Base-by-base conservation (phyloP, 352 stramenopile species). In the Phytophthora chlamydospora region DNA sequence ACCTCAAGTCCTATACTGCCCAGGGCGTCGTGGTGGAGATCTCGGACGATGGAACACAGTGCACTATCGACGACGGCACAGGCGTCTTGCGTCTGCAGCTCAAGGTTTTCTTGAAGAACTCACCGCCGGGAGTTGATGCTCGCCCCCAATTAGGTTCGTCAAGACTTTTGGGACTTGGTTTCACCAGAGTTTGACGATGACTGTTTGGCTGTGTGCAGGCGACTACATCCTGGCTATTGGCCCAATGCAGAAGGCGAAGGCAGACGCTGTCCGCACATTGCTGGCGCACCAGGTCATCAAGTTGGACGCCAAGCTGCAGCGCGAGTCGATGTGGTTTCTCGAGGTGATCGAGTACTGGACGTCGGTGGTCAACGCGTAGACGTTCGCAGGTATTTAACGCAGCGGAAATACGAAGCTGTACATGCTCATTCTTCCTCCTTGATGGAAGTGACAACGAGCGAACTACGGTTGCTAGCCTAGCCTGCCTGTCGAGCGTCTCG, bases 221-320 rank as follows among this genome's bases (percentile, higher is more conserved):
- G 80, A 89, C 57, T 88, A 88, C 41, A 68, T 91, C n/a, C 90
- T 94, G 81, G 68, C 83, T 14, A 91, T 94, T 48, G 85, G 85
- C 1, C 85, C 85, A 1, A 64, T 90, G 39, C 71, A 83, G 39
- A 83, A 76, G 38, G 47, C 47, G 14, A 75, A 72, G 35, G 45
- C 47, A 41, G 56, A 62, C 40, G n/a, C 19, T 1, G 44, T 54
- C 38, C 59, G 62, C n/a, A 73, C 46, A 8, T 46, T 90, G 27
- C 40, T 88, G 45, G 82, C 82, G 4, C 82, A 91, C 52, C 82
- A 91, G 38, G 55, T 89, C 24, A 72, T 91, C 33, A 72, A 69
- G 6, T 68, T 91, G 9, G 69, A 80, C 40, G 58, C 61, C 41
- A 89, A 89, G 43, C 27, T 70, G 40, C 79, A 88, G 47, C 75